These are phyloP conservation scores for Malus sieversii DNA, from an alignment of 306 rosid genomes.

Conservation along the genomic window DNA sequence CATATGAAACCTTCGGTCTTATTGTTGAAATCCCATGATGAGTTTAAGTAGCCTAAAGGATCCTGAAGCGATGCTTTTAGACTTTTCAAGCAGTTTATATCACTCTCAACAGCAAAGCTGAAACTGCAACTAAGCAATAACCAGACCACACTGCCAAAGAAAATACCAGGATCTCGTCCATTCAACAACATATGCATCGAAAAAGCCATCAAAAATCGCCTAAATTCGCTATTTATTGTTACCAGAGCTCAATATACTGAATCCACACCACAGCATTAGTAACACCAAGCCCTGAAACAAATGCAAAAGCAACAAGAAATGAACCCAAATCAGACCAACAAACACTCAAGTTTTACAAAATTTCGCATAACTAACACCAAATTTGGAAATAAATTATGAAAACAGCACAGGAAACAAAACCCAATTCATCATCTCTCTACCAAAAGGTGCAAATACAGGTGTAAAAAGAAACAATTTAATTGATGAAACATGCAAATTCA, in stretches of 20 bases:
- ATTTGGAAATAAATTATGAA: conserved; percentile 2
- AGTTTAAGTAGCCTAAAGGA: conserved; percentile 35
- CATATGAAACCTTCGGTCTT: conserved; percentile 58
- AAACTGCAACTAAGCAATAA: conserved; percentile 36
- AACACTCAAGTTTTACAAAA: not conserved
- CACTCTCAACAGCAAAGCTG: conserved; percentile 40
- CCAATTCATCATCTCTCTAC: conserved; percentile 1
- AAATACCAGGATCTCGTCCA: conserved; percentile 16
- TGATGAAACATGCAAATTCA: not conserved
- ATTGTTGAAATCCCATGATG: conserved; percentile 66
- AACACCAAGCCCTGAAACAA: not conserved
- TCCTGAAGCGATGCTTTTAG: conserved; percentile 40
- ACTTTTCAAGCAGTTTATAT: conserved; percentile 51
- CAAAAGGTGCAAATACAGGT: not conserved
- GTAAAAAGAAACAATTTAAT: not conserved
- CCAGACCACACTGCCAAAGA: conserved; percentile 29
- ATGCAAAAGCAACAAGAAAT: not conserved
- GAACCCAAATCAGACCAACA: not conserved
- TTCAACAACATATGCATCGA: conserved; percentile 28
- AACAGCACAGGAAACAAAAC: not conserved
- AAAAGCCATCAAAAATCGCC: conserved; percentile 10
- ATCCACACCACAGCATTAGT: not conserved
- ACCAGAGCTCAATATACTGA: conserved; percentile 11
- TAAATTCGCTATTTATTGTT: not conserved
- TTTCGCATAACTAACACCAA: not conserved